Evolutionary conservation across 257 asterid genomes (phyloP), one percentile per base, ranked within the genome.

Genomic region (Lantana camara): DNA sequence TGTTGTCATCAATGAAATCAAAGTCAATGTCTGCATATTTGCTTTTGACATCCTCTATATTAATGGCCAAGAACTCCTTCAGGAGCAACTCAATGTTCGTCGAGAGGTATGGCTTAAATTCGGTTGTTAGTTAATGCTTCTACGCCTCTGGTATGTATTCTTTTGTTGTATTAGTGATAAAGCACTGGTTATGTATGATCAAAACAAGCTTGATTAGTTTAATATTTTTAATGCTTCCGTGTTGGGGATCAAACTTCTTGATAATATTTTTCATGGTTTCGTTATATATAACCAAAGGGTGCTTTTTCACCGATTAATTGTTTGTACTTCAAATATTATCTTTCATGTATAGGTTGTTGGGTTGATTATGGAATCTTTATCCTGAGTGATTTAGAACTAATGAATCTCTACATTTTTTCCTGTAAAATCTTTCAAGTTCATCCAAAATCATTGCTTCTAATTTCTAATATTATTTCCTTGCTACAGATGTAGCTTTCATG

Each of bases 41-140:
- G 95, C 99, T 38, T 94, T 94, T 66, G 99, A 94, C 69, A 81
- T 90, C 54, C 85, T 94, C 75, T 86, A 86, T 76, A 78, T 94
- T 10, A 79, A 94, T 65, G 96, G 99, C 48, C 85, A 84, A 74
- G 75, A 80, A 70, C 97, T 90, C 79, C 79, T 94, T 47, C 93
- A 86, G 58, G 96, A 88, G 66, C 97, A 90, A 69, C 95, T 94
- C 22, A 67, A 75, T 57, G 78, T 80, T 68, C 97, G 97, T 53
- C 83, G 99, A 73, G 90, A 90, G 95, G 99, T 90, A 86, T 63
- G 44, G 45, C 37, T 64, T 60, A 34, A 12, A 52, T 24, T 44
- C 71, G 51, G 41, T 56, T 50, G 61, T 73, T 55, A 55, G 17
- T 22, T 23, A 47, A 37, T 57, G 50, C 57, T 58, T 46, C 19